These are phyloP conservation scores for Camelina hispida DNA, from an alignment of 345 rosid genomes.

Conservation along the genomic window DNA sequence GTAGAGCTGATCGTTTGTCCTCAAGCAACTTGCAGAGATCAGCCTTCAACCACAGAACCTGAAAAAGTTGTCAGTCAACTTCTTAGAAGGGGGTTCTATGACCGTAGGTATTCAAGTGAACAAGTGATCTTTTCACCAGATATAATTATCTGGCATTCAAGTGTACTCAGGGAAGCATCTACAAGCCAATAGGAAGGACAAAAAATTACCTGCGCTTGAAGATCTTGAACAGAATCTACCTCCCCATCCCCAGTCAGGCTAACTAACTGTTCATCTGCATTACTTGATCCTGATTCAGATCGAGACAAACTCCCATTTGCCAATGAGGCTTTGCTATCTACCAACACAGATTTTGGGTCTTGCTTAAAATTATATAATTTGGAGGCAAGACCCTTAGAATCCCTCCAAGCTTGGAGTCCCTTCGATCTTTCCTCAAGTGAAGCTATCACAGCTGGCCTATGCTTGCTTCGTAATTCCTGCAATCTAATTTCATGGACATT, in stretches of 20 bases:
- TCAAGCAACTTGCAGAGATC: slow-evolving; percentile 95
- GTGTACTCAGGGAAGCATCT: slow-evolving; percentile 25
- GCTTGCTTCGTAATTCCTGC: slow-evolving; percentile 83
- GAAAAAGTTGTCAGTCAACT: slow-evolving; percentile 41
- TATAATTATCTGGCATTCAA: slow-evolving; percentile 18
- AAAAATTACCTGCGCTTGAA: slow-evolving; percentile 79
- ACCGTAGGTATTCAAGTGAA: slow-evolving; percentile 14
- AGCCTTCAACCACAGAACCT: slow-evolving; percentile 92
- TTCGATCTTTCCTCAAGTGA: slow-evolving; percentile 88
- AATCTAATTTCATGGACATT: slow-evolving; percentile 83
- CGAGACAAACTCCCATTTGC: slow-evolving; percentile 68
- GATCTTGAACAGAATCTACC: slow-evolving; percentile 77
- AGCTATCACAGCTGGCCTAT: slow-evolving; percentile 78
- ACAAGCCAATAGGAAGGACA: slow-evolving; percentile 23
- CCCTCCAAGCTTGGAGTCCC: slow-evolving; percentile 95
- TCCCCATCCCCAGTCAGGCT: slow-evolving; percentile 77
- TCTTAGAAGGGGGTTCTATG: slow-evolving; percentile 20
- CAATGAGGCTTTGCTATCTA: slow-evolving; percentile 54
- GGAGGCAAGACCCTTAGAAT: slow-evolving; percentile 85
- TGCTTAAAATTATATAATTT: slow-evolving; percentile 88
- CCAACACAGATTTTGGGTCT: slow-evolving; percentile 73
- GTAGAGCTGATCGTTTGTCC: slow-evolving; percentile 92
- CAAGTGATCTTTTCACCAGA: slow-evolving; percentile 9
- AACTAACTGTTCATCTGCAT: slow-evolving; percentile 73
- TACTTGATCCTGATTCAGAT: slow-evolving; percentile 77